These are phyloP conservation scores for Danielozyma ontarioensis DNA, from an alignment of 805 yeast genomes.

Conservation along the genomic window DNA sequence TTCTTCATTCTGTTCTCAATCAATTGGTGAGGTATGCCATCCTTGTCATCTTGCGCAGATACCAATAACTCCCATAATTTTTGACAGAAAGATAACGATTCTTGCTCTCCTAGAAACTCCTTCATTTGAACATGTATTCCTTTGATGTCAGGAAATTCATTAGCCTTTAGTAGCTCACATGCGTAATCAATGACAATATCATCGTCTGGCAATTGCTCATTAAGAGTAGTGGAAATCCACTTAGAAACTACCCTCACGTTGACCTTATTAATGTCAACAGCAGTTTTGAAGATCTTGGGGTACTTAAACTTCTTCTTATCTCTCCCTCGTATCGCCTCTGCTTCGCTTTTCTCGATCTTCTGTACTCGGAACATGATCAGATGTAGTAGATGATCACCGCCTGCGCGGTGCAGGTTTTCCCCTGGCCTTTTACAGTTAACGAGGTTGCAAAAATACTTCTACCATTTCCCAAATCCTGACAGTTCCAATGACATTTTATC, in stretches of 20 bases:
- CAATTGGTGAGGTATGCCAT: slow-evolving; percentile 41
- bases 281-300: slow-evolving; percentile 29
- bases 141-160: slow-evolving; percentile 33
- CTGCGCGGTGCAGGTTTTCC: no score
- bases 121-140: slow-evolving; percentile 37
- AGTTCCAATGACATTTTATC: no score
- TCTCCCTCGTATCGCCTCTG: no score
- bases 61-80: slow-evolving; percentile 41
- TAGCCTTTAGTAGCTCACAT: slow-evolving; percentile 34
- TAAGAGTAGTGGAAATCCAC: slow-evolving; percentile 35
- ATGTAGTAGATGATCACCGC: no score
- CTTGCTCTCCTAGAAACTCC: slow-evolving; percentile 42
- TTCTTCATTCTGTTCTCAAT: slow-evolving; percentile 15
- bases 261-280: slow-evolving; percentile 35
- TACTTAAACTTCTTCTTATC: no score
- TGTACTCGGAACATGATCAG: no score
- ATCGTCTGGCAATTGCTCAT: slow-evolving; percentile 42
- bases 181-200: slow-evolving; percentile 45
- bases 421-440: no score
- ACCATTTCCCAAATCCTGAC: no score
- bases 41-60: slow-evolving; percentile 38
- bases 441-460: no score
- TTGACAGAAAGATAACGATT: slow-evolving; percentile 33
- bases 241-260: slow-evolving; percentile 30
- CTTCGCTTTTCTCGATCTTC: no score